Evolutionary conservation across 2,329 filamentous ascomycete species (phyloP).

Genomic region (Dothidotthia symphoricarpi): DNA sequence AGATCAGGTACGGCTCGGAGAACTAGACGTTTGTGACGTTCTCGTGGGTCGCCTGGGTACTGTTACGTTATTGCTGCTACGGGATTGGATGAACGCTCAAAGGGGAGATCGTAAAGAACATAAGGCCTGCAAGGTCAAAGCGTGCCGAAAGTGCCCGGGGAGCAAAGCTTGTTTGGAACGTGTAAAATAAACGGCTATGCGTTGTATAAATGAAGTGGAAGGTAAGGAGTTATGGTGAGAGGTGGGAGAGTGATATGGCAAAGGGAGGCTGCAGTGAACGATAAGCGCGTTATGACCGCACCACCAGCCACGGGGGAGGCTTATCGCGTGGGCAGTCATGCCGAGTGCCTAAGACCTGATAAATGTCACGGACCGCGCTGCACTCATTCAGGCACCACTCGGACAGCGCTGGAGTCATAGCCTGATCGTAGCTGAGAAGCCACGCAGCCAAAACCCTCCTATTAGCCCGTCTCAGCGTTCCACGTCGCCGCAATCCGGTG

Average conservation of each 20-base stretch:
- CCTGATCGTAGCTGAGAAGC: not conserved
- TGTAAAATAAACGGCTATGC: too few species aligned
- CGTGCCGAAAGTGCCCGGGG: slow-evolving; percentile 22
- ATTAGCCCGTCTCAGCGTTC: slow-evolving; percentile 1
- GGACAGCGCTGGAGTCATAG: not conserved
- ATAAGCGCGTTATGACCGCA: too few species aligned
- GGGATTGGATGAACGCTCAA: slow-evolving; percentile 33
- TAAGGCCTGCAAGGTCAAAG: slow-evolving; percentile 29
- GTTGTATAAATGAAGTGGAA: not conserved
- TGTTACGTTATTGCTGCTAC: slow-evolving; percentile 40
- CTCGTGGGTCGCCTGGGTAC: slow-evolving; percentile 18
- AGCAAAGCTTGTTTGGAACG: slow-evolving; percentile 1
- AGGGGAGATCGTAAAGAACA: slow-evolving; percentile 24
- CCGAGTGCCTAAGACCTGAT: too few species aligned
- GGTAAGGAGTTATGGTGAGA: not conserved
- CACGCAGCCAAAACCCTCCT: slow-evolving; percentile 1
- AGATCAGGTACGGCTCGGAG: slow-evolving; percentile 14
- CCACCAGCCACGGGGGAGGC: too few species aligned
- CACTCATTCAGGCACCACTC: too few species aligned
- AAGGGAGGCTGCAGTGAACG: too few species aligned
- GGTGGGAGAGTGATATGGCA: not conserved
- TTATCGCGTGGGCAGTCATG: too few species aligned
- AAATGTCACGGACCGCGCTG: too few species aligned
- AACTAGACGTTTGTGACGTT: slow-evolving; percentile 32
- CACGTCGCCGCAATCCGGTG: slow-evolving; percentile 4